A percentile compares a stretch with the other conserved stretches of the same genome.
Evolutionary conservation across 176 grass and related monocot species (phyloP).

Genomic region (Thinopyrum elongatum): DNA sequence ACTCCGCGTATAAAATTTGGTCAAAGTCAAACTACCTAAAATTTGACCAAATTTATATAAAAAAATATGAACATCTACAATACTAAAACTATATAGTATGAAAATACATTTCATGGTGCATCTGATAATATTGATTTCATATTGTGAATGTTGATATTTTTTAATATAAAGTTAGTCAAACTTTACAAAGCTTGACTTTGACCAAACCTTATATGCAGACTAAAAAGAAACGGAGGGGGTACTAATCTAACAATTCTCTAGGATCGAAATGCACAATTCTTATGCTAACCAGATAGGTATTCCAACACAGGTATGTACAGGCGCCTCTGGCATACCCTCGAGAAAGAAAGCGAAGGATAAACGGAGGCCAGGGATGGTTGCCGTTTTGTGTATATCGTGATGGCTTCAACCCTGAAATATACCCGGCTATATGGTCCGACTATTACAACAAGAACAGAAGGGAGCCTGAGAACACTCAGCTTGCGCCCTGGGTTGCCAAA

Average conservation of each 20-base stretch:
- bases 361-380: conserved; percentile 64
- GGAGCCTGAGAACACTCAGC: conserved; percentile 84
- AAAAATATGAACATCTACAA: no score
- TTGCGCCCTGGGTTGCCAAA: conserved; percentile 88
- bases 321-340: conserved; percentile 88
- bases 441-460: conserved; percentile 85
- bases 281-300: neutral
- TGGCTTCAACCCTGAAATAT: conserved; percentile 67
- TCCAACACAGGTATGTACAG: conserved; percentile 66
- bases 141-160: no score
- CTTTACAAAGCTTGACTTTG: no score
- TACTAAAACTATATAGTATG: no score
- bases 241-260: neutral
- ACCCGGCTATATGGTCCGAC: conserved; percentile 75
- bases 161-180: no score
- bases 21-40: no score
- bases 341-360: conserved; percentile 81
- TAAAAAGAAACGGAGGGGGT: no score
- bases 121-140: no score
- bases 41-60: no score
- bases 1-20: no score
- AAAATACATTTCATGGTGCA: no score
- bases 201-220: no score
- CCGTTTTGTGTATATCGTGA: conserved; percentile 90
- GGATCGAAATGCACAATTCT: conserved; percentile 3